phyloP scores from a whole-genome alignment of 179 eudicot genomes.

The Camellia oleifera region DNA sequence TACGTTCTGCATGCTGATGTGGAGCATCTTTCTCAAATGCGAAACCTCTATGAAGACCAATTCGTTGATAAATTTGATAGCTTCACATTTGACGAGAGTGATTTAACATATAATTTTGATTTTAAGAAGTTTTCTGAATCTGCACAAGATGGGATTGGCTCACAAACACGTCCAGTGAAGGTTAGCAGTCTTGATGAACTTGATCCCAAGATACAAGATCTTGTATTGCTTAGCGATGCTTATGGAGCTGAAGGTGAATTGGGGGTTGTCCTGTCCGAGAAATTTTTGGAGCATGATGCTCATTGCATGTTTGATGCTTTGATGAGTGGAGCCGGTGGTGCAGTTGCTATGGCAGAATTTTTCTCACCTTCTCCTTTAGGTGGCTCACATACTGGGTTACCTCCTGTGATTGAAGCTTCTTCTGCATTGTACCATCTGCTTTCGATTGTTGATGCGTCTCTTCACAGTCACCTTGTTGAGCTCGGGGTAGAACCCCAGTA shows the following conservation, averaged over 20 bases:
- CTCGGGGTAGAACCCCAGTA: conserved; percentile 97
- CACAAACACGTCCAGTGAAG: conserved; percentile 33
- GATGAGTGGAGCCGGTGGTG: conserved; percentile 83
- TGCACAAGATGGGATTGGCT: conserved; percentile 37
- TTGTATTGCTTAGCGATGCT: conserved; percentile 78
- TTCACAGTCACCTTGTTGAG: conserved; percentile 85
- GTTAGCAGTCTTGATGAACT: conserved; percentile 53
- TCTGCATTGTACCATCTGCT: conserved; percentile 81
- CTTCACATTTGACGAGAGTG: conserved; percentile 61
- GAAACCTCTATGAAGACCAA: conserved; percentile 67
- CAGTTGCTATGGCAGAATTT: conserved; percentile 81
- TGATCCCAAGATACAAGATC: conserved; percentile 61
- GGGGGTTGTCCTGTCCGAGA: conserved; percentile 82
- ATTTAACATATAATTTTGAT: conserved; percentile 54
- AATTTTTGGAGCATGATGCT: conserved; percentile 93
- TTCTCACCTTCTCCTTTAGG: conserved; percentile 59
- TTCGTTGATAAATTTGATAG: conserved; percentile 92
- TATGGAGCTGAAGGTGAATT: conserved; percentile 99
- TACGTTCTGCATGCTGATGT: conserved; percentile 88
- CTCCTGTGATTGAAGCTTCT: conserved; percentile 93
- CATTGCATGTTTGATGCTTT: conserved; percentile 92
- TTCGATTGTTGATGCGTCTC: conserved; percentile 75
- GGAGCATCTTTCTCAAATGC: conserved; percentile 67
- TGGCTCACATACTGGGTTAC: conserved; percentile 51
- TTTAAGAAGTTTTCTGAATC: conserved; percentile 53